Conservation (phyloP, 2,329 filamentous ascomycete genomes). For the Paraconiothyrium sp. region DNA sequence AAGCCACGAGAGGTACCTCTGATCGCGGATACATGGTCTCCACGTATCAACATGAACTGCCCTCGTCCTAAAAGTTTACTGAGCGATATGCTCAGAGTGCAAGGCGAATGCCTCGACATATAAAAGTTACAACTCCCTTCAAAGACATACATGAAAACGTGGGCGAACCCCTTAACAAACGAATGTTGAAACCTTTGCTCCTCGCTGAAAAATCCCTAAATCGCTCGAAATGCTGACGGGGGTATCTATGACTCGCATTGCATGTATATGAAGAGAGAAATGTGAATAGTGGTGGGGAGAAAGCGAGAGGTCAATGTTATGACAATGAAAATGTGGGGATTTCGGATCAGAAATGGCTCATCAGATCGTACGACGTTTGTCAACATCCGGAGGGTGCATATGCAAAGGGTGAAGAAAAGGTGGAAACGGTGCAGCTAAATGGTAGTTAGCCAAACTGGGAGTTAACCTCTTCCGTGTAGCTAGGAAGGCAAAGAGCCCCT, state of each 20-base stretch:
- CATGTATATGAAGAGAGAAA: slow-evolving; percentile 2
- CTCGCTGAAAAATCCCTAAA: neutral
- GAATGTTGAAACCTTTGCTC: neutral
- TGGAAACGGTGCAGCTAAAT: slow-evolving; percentile 1
- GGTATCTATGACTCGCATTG: slow-evolving; percentile 7
- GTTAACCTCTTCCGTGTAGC: neutral
- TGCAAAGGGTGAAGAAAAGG: slow-evolving; percentile 4
- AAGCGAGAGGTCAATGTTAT: neutral
- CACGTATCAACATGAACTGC: neutral
- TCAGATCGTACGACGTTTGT: slow-evolving; percentile 2
- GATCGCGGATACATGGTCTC: neutral
- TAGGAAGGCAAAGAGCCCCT: neutral
- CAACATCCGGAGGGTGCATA: neutral
- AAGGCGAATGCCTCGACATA: too few species aligned
- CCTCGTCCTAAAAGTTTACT: neutral
- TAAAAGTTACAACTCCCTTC: neutral
- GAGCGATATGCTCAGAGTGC: neutral
- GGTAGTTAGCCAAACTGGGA: slow-evolving; percentile 6
- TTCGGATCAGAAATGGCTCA: neutral
- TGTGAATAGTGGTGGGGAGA: neutral
- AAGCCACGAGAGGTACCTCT: neutral
- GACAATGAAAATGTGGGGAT: neutral
- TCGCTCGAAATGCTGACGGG: slow-evolving; percentile 8
- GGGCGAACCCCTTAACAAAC: slow-evolving; percentile 1
- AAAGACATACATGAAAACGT: neutral